phyloP scores from a whole-genome alignment of 1,139 yeast genomes.

The Kodamaea ohmeri region DNA sequence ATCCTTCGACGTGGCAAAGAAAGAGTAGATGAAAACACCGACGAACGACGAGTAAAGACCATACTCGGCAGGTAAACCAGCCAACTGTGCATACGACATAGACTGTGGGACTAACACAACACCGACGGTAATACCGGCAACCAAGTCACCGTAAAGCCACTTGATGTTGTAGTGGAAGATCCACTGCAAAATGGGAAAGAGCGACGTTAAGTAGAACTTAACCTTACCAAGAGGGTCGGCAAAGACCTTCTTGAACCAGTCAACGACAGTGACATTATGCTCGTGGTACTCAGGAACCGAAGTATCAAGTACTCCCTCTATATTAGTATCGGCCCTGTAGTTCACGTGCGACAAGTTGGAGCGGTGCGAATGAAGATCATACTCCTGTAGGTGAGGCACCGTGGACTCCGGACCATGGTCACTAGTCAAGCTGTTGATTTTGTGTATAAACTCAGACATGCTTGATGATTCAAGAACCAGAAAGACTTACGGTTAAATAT shows the following conservation, averaged over 20 bases:
- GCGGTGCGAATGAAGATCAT: conserved; percentile 12
- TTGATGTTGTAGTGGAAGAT: conserved; percentile 73
- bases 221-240: conserved; percentile 40
- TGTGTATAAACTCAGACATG: conserved; percentile 19
- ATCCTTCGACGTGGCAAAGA: conserved; percentile 94
- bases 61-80: conserved; percentile 75
- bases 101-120: conserved; percentile 92
- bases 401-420: conserved; percentile 18
- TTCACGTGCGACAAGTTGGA: conserved; percentile 10
- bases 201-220: conserved; percentile 50
- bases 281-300: conserved; percentile 43
- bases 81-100: conserved; percentile 91
- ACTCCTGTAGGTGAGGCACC: conserved; percentile 18
- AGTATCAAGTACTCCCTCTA: conserved; percentile 12
- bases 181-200: conserved; percentile 83
- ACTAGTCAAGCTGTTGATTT: conserved; percentile 12
- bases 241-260: conserved; percentile 40
- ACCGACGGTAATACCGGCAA: conserved; percentile 93
- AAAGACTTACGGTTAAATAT: neutral
- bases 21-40: conserved; percentile 84
- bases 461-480: neutral
- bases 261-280: conserved; percentile 42
- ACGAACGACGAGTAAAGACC: conserved; percentile 91
- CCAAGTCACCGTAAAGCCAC: conserved; percentile 81
- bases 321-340: conserved; percentile 3